phyloP scores from a whole-genome alignment of 495 filamentous ascomycete species.

The Podospora pseudoanserina region DNA sequence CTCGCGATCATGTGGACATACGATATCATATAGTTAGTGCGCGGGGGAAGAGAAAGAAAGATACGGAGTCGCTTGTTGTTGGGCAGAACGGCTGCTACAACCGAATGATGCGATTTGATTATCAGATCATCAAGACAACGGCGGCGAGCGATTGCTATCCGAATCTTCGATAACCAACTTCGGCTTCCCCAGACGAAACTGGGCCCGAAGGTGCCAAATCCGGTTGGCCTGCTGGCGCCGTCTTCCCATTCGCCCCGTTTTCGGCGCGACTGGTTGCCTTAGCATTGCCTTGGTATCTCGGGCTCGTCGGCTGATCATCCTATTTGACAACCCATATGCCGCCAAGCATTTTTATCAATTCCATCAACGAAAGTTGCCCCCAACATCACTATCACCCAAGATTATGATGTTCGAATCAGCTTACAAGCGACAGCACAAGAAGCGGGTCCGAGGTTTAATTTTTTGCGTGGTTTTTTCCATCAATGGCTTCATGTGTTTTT shows the following conservation, averaged over 20 bases:
- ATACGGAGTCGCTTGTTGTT: slow-evolving; percentile 1
- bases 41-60: not conserved
- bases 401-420: not conserved
- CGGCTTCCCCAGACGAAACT: slow-evolving; percentile 1
- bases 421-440: not conserved
- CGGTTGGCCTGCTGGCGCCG: not conserved
- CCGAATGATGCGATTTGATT: not conserved
- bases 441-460: not conserved
- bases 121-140: slow-evolving; percentile 18
- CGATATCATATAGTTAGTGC: not conserved
- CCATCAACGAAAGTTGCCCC: slow-evolving; percentile 9
- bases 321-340: slow-evolving; percentile 14
- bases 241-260: not conserved
- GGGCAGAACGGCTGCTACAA: not conserved
- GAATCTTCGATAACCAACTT: not conserved
- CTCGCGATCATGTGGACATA: not conserved
- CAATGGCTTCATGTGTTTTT: not conserved
- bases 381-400: not conserved
- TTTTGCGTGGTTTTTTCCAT: not conserved
- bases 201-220: not conserved
- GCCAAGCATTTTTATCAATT: slow-evolving; percentile 31
- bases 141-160: not conserved
- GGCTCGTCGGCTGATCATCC: not conserved
- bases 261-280: not conserved
- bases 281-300: not conserved